These are phyloP conservation scores for Aspergillus coremiiformis DNA, from an alignment of 495 filamentous ascomycete genomes.

Conservation along the genomic window DNA sequence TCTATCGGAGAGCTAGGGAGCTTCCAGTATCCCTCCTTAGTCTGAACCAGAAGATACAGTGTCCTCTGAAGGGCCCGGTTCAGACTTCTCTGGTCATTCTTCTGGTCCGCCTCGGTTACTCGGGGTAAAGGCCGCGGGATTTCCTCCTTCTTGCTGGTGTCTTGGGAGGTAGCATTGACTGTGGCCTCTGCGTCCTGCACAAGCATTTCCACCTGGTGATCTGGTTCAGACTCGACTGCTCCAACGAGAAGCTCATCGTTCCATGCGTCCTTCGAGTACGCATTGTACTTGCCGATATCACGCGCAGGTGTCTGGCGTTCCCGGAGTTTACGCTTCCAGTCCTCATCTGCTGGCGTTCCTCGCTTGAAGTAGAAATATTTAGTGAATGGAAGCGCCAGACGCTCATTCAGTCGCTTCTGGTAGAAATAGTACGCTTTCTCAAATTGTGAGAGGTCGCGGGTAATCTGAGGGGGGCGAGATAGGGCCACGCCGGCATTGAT, in stretches of 20 bases:
- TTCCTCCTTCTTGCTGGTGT: conserved; percentile 54
- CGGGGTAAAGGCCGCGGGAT: conserved; percentile 65
- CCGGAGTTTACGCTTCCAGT: conserved; percentile 82
- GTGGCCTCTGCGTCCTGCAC: conserved; percentile 69
- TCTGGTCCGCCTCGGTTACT: conserved; percentile 73
- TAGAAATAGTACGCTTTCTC: conserved; percentile 93
- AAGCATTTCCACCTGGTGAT: conserved; percentile 55
- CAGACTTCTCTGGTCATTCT: conserved; percentile 64
- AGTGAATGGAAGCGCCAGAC: conserved; percentile 79
- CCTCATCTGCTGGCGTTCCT: conserved; percentile 72
- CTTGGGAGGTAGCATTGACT: conserved; percentile 55
- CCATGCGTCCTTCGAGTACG: conserved; percentile 73
- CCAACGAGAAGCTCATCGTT: conserved; percentile 86
- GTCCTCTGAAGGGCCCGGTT: conserved; percentile 69
- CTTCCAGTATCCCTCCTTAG: conserved; percentile 62
- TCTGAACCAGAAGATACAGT: conserved; percentile 75
- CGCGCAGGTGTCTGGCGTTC: conserved; percentile 67
- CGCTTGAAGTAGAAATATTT: conserved; percentile 94
- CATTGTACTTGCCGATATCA: conserved; percentile 81
- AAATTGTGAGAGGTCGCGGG: conserved; percentile 74
- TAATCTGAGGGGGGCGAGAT: conserved; percentile 80
- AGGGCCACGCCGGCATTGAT: conserved; percentile 78
- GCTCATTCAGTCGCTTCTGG: conserved; percentile 94
- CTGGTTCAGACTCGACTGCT: conserved; percentile 51
- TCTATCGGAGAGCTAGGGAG: conserved; percentile 65